Base-by-base conservation (phyloP, 169 alveolate genomes). In the Cryptosporidium viatorum region DNA sequence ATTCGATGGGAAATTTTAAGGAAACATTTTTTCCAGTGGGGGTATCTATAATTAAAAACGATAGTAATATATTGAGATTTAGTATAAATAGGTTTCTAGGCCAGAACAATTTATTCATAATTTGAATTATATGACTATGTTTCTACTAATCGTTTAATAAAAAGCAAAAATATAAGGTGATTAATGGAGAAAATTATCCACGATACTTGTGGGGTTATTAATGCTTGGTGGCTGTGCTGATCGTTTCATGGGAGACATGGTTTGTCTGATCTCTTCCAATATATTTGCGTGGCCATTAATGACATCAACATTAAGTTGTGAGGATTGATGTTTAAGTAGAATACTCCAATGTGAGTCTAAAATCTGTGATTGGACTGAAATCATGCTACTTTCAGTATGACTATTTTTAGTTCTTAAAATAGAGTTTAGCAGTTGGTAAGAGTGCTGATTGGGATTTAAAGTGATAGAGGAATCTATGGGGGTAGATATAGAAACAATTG, bases 1-100 rank as follows among this genome's bases (percentile, higher is more conserved):
- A 12, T 96, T 96, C 92, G 98, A 96, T 73, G 98, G 98, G 39
- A 80, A 80, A 35, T 80, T 80, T 48, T 80, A 65, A 58, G 23
- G 29, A 48, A 18, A 12, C 55, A 2, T 48, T 12, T 3, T 16
- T 48, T 9, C 6, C n/a, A 37, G 43, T 5, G 43, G 43, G 43
- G 7, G 3, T 23, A 3, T 14, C 21, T 48, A 14, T 48, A 48
- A 14, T 12, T 16, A 48, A 48, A 55, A 3, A 26, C 10, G 18
- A 0, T 26, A 55, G 7, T 7, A 55, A 10, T 55, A 9, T 55
- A 55, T 8, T 55, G 16, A 55, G 35, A 23, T 23, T 51, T 26
- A 55, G 21, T n/a, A n/a, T 55, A 55, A 26, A 23, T 55, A 55
- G 23, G 67, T n/a, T 55, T 26, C 37, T 55, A 55, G 18, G 12